These are phyloP conservation scores for Eremochloa ophiuroides DNA, from an alignment of 176 grass and related monocot genomes.

Conservation along the genomic window DNA sequence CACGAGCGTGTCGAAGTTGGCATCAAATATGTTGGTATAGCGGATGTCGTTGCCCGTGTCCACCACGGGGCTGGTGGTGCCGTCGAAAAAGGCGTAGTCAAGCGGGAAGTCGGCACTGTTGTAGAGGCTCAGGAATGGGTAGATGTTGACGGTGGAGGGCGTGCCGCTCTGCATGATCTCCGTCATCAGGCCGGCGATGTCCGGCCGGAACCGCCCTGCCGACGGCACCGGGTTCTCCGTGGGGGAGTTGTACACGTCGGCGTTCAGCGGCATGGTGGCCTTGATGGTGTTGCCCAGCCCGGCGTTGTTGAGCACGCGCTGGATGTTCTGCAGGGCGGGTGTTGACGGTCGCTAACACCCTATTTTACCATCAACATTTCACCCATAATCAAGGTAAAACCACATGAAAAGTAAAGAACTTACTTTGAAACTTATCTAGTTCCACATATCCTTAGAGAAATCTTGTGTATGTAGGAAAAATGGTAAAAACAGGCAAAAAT, in stretches of 20 bases:
- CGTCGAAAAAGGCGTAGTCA: slow-evolving; percentile 85
- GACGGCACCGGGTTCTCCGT: slow-evolving; percentile 20
- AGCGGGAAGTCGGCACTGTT: slow-evolving; percentile 51
- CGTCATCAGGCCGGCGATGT: slow-evolving; percentile 63
- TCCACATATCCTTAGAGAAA: too few relatives aligned
- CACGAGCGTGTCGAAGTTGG: slow-evolving; percentile 71
- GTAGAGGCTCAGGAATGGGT: slow-evolving; percentile 83
- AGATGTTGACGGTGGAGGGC: slow-evolving; percentile 83
- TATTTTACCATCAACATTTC: too few relatives aligned
- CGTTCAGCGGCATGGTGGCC: slow-evolving; percentile 79
- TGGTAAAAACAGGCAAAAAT: too few relatives aligned
- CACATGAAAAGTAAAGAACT: too few relatives aligned
- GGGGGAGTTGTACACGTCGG: slow-evolving; percentile 68
- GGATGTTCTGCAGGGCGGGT: slow-evolving; percentile 82
- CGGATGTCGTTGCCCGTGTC: slow-evolving; percentile 22
- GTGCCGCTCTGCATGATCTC: slow-evolving; percentile 65
- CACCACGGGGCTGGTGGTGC: slow-evolving; percentile 37
- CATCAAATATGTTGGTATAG: slow-evolving; percentile 85
- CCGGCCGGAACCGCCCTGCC: slow-evolving; percentile 48
- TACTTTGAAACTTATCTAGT: too few relatives aligned
- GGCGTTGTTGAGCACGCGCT: slow-evolving; percentile 61
- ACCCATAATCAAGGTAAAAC: too few relatives aligned
- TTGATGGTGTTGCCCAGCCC: slow-evolving; percentile 56
- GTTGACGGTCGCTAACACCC: too few relatives aligned
- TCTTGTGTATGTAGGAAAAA: too few relatives aligned